phyloP scores from a whole-genome alignment of 768 basidiomycete species.

The Tulasnella sp. region DNA sequence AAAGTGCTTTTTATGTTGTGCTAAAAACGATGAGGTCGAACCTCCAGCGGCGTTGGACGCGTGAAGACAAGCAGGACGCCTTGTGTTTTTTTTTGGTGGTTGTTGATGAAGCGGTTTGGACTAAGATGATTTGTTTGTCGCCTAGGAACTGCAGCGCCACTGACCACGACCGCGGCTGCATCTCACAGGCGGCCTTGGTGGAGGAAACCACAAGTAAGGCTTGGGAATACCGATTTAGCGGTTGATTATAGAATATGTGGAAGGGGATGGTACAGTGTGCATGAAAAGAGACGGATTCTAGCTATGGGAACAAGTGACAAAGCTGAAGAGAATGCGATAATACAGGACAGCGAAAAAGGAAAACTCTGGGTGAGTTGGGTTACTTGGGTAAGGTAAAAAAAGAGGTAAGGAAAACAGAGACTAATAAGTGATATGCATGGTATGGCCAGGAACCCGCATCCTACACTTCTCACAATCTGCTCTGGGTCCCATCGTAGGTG shows the following conservation, averaged over 20 bases:
- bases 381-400: too few relatives aligned
- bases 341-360: neutral
- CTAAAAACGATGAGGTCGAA: neutral
- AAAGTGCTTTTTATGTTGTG: neutral
- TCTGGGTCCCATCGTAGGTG: conserved; percentile 64
- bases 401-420: neutral
- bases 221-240: neutral
- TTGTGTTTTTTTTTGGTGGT: conserved; percentile 14
- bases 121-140: conserved; percentile 4
- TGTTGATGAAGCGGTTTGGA: conserved; percentile 6
- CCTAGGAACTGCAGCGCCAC: conserved; percentile 1
- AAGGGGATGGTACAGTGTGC: neutral
- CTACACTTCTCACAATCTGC: conserved; percentile 65
- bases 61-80: neutral
- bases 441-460: conserved; percentile 64
- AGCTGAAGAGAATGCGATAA: neutral
- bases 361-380: neutral
- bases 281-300: neutral
- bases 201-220: neutral
- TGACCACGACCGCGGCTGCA: neutral
- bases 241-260: neutral
- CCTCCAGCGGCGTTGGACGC: neutral
- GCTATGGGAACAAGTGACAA: neutral
- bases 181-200: neutral
- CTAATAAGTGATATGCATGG: conserved; percentile 56